phyloP scores from a whole-genome alignment of 768 basidiomycete species.

The Naganishia friedmannii region DNA sequence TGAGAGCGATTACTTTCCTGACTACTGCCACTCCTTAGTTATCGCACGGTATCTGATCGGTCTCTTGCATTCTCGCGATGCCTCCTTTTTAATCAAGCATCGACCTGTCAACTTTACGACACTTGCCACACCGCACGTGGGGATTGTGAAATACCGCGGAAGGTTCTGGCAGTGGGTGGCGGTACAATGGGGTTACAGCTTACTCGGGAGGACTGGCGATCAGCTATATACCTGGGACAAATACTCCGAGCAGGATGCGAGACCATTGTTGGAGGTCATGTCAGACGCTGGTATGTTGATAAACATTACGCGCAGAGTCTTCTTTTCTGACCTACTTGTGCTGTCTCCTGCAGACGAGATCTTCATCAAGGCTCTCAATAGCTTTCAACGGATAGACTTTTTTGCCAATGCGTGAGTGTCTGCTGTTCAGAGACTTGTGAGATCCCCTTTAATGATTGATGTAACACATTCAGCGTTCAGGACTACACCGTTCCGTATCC shows the following conservation, averaged over 20 bases:
- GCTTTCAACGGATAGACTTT: constrained; percentile 43
- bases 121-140: constrained; percentile 48
- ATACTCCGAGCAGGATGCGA: constrained; percentile 34
- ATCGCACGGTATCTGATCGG: constrained; percentile 47
- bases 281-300: constrained; percentile 43
- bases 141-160: constrained; percentile 41
- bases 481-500: constrained; percentile 27
- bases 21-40: constrained; percentile 31
- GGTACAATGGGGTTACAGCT: constrained; percentile 2
- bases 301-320: not conserved
- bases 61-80: constrained; percentile 38
- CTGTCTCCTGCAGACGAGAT: constrained; percentile 32
- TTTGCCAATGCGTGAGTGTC: constrained; percentile 46
- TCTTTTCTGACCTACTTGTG: not conserved
- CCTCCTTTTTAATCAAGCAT: constrained; percentile 40
- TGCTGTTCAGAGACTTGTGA: too few relatives aligned
- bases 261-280: constrained; percentile 45
- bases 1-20: not conserved
- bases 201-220: constrained; percentile 36
- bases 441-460: not conserved
- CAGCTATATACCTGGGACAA: constrained; percentile 47
- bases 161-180: constrained; percentile 18
- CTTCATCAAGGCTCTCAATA: constrained; percentile 44
- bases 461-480: constrained; percentile 13
- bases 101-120: constrained; percentile 46